Evolutionary conservation across 1,284 basidiomycete genomes (phyloP), one percentile per base, ranked within the genome.

Genomic region (Tilletia setariae): DNA sequence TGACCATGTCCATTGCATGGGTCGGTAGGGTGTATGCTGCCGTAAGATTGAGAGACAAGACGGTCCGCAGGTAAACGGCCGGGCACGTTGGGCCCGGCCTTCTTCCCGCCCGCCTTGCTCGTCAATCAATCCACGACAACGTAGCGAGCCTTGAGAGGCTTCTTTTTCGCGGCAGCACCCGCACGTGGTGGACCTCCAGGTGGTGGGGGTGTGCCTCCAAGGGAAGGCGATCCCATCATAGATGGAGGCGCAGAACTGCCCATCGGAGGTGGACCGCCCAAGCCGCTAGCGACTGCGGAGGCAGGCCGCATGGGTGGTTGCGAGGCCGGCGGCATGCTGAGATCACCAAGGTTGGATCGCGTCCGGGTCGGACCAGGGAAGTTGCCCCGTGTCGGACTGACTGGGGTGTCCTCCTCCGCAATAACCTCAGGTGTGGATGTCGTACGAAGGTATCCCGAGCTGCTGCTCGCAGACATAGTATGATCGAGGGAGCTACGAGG

Each of bases 71-170:
- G 11, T 40, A n/a, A n/a, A n/a, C n/a, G n/a, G n/a, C 11, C 35
- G 35, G 35, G 35, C 35, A 6, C 35, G 35, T 11, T 4, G 35
- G 11, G 35, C 4, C 4, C 35, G 6, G 35, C 11, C 35, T 11
- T 40, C 35, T 40, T 6, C 11, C 35, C 35, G 35, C 4, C 35
- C 35, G 35, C 4, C 35, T 40, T 40, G 35, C 35, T 40, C 35
- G 35, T 40, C 35, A 40, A 53, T 32, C 70, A 80, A 67, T 79
- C 78, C 15, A 80, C 75, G 19, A 78, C 75, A 15, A 82, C 79
- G 62, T 82, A 82, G 42, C 80, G 74, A 42, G 70, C 76, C 70
- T 79, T 80, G 65, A 81, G 76, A 15, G 80, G 77, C 68, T 76
- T 73, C 72, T 81, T 82, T 69, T 79, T 82, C 21, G 68, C 72